Conservation (phyloP, 495 filamentous ascomycete species). For the Aspergillus ostianus region DNA sequence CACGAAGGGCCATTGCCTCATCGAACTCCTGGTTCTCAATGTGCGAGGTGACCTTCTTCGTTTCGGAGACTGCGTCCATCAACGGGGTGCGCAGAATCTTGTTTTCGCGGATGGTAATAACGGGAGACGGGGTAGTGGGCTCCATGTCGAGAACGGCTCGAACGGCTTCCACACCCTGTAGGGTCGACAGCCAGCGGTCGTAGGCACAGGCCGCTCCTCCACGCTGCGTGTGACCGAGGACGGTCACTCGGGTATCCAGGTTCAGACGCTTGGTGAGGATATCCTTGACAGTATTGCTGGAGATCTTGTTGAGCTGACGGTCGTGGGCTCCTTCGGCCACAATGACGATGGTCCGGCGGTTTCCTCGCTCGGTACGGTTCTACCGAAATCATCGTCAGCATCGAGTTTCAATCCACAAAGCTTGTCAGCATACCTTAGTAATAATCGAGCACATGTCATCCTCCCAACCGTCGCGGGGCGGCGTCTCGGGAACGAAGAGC, state of each 20-base stretch:
- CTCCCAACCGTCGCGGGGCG: slow-evolving; percentile 82
- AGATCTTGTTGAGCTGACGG: slow-evolving; percentile 78
- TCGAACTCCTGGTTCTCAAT: slow-evolving; percentile 83
- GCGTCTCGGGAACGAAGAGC: slow-evolving; percentile 95
- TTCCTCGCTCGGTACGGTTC: slow-evolving; percentile 82
- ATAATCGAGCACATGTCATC: slow-evolving; percentile 85
- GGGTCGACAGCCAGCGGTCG: slow-evolving; percentile 87
- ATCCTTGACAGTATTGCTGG: slow-evolving; percentile 75
- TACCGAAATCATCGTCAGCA: slow-evolving; percentile 40
- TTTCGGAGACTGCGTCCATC: slow-evolving; percentile 81
- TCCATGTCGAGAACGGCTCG: slow-evolving; percentile 91
- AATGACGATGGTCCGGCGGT: slow-evolving; percentile 96
- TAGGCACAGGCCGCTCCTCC: slow-evolving; percentile 91
- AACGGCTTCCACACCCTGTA: slow-evolving; percentile 96
- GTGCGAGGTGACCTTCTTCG: slow-evolving; percentile 75
- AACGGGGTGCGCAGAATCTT: slow-evolving; percentile 89
- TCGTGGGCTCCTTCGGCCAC: slow-evolving; percentile 94
- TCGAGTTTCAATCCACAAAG: slow-evolving; percentile 8
- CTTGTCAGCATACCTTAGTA: slow-evolving; percentile 56
- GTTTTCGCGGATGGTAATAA: slow-evolving; percentile 96
- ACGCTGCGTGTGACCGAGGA: slow-evolving; percentile 92
- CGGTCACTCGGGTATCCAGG: slow-evolving; percentile 92
- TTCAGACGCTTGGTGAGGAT: slow-evolving; percentile 76
- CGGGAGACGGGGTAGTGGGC: slow-evolving; percentile 84
- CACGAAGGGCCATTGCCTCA: slow-evolving; percentile 78